Conservation (phyloP, 2,329 filamentous ascomycete species). For the Ciborinia camelliae region DNA sequence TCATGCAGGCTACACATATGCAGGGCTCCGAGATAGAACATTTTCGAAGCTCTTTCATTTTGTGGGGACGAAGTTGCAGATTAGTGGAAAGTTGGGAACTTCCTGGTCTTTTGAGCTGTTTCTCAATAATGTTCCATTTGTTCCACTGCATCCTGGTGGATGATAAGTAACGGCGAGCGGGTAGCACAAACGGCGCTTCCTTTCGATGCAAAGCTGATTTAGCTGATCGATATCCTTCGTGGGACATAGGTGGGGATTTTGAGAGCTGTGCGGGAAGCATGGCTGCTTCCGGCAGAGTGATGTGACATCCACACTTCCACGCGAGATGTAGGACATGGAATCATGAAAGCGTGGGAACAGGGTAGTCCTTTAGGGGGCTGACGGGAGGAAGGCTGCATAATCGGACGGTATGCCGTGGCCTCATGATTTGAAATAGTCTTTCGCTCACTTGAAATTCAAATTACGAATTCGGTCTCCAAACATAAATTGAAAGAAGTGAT, state of each 20-base stretch:
- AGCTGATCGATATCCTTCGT: constrained; percentile 3
- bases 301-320: constrained; percentile 18
- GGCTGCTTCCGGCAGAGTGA: constrained; percentile 14
- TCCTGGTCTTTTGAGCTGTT: not conserved
- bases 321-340: constrained; percentile 14
- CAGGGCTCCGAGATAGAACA: constrained; percentile 14
- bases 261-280: constrained; percentile 16
- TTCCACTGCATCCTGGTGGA: constrained; percentile 10
- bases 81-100: not conserved
- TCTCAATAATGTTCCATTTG: constrained; percentile 9
- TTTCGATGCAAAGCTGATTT: not conserved
- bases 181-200: constrained; percentile 13
- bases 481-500: not conserved
- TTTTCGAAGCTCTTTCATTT: not conserved
- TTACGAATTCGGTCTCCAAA: not conserved
- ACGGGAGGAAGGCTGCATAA: constrained; percentile 17
- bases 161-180: constrained; percentile 7
- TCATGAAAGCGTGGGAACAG: constrained; percentile 14
- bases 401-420: not conserved
- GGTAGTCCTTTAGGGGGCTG: constrained; percentile 14
- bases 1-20: constrained; percentile 8
- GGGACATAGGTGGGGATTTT: not conserved
- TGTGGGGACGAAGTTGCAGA: constrained; percentile 7
- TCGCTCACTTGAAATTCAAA: not conserved
- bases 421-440: not conserved